These are phyloP conservation scores for Hippophae gyantsensis DNA, from an alignment of 306 rosid species.

Conservation along the genomic window DNA sequence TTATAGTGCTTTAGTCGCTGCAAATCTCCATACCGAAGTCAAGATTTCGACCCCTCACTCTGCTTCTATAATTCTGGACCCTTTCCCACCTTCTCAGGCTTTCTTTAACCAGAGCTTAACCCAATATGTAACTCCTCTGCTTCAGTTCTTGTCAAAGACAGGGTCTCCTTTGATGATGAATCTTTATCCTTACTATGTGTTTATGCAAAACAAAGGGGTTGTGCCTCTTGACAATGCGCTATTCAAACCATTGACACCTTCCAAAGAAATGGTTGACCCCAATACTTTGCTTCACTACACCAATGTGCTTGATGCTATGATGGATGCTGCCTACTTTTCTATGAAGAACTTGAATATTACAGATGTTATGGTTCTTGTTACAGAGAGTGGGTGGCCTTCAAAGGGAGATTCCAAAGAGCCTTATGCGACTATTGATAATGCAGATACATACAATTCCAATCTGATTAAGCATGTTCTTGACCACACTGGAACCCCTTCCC, in stretches of 20 bases:
- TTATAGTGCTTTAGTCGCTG: constrained; percentile 52
- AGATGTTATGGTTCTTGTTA: constrained; percentile 58
- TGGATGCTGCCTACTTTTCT: constrained; percentile 72
- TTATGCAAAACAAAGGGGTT: constrained; percentile 65
- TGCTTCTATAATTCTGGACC: constrained; percentile 48
- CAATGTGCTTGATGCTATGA: constrained; percentile 73
- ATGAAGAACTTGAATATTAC: constrained; percentile 74
- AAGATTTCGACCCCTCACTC: constrained; percentile 71
- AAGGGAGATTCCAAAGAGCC: constrained; percentile 76
- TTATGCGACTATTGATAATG: constrained; percentile 63
- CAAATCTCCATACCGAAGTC: constrained; percentile 45
- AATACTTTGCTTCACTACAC: constrained; percentile 83
- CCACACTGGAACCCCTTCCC: constrained; percentile 71
- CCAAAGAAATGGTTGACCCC: constrained; percentile 84
- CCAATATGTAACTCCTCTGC: constrained; percentile 39
- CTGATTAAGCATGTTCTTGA: constrained; percentile 72
- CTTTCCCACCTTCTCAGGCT: constrained; percentile 90
- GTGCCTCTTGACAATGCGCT: constrained; percentile 67
- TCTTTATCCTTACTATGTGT: constrained; percentile 76
- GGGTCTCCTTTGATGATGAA: constrained; percentile 78
- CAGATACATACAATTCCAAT: constrained; percentile 62
- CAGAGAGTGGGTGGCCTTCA: constrained; percentile 86
- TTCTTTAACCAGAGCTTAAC: constrained; percentile 59
- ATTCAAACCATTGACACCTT: constrained; percentile 65
- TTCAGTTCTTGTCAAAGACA: constrained; percentile 48